Percentiles rank a stretch among this genome's conserved stretches.
phyloP scores from a whole-genome alignment of 371 early-diverging fungal species.

The Circinella umbellata region DNA sequence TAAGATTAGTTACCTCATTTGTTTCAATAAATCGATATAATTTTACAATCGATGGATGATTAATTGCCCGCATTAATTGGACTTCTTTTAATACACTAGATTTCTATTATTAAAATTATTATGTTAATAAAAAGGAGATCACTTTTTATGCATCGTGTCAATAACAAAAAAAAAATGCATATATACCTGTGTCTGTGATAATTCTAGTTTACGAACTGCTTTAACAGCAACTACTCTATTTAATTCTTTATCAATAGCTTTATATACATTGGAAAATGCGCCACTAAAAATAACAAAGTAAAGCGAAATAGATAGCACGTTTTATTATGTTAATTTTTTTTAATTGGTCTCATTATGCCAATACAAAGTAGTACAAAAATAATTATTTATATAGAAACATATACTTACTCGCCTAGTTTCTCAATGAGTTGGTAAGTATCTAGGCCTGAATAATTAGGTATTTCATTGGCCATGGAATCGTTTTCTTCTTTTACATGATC shows the following conservation, averaged over 20 bases:
- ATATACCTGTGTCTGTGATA: slow-evolving; percentile 26
- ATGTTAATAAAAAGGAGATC: background rate
- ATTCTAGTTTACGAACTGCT: slow-evolving; percentile 64
- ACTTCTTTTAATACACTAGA: slow-evolving; percentile 87
- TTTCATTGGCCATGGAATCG: background rate
- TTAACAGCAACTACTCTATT: slow-evolving; percentile 75
- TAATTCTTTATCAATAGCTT: slow-evolving; percentile 59
- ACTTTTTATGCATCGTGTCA: background rate
- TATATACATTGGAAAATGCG: slow-evolving; percentile 80
- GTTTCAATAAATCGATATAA: slow-evolving; percentile 73
- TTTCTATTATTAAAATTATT: slow-evolving; percentile 46
- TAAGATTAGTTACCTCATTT: slow-evolving; percentile 53
- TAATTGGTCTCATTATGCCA: slow-evolving; percentile 6
- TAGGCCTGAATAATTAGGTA: slow-evolving; percentile 24
- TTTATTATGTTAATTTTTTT: background rate
- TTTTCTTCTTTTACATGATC: background rate
- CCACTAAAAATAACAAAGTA: slow-evolving; percentile 50
- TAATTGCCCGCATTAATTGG: slow-evolving; percentile 79
- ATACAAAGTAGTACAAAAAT: background rate
- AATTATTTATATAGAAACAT: background rate
- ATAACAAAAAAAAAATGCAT: background rate
- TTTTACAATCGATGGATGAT: slow-evolving; percentile 80
- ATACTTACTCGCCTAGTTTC: slow-evolving; percentile 68
- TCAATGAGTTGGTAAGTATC: slow-evolving; percentile 48
- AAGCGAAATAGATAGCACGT: background rate